These are phyloP conservation scores for Colletotrichum gloeosporioides DNA, from an alignment of 2,329 filamentous ascomycete species.

Conservation along the genomic window DNA sequence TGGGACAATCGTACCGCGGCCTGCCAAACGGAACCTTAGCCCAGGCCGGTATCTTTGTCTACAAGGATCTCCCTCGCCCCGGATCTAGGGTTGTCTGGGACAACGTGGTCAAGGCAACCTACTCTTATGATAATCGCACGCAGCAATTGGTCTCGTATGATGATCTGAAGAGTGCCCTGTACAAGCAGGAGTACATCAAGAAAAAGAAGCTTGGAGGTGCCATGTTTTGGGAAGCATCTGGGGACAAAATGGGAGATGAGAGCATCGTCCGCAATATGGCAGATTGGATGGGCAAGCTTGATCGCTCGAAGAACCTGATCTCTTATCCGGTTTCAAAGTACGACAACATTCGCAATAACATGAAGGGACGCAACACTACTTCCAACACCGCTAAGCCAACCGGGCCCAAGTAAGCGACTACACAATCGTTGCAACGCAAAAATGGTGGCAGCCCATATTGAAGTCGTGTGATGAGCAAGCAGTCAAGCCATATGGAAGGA, in stretches of 20 bases:
- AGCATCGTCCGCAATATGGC: constrained; percentile 9
- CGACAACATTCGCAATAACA: constrained; percentile 2
- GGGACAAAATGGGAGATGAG: constrained; percentile 63
- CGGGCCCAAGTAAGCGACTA: not conserved
- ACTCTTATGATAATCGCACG: constrained; percentile 68
- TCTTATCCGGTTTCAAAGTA: constrained; percentile 8
- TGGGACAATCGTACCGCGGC: constrained; percentile 69
- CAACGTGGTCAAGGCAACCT: constrained; percentile 66
- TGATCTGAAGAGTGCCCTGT: constrained; percentile 61
- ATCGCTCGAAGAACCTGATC: not conserved
- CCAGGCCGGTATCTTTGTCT: constrained; percentile 76
- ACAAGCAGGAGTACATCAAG: constrained; percentile 72
- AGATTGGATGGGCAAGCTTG: not conserved
- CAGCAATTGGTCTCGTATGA: constrained; percentile 76
- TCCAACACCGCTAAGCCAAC: not conserved
- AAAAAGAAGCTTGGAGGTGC: constrained; percentile 69
- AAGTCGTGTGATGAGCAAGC: not conserved
- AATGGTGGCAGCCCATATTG: not conserved
- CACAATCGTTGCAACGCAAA: not conserved
- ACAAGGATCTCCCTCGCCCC: constrained; percentile 73
- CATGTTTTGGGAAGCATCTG: constrained; percentile 87
- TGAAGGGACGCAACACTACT: not conserved
- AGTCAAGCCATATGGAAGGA: not conserved
- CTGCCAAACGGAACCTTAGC: constrained; percentile 72
- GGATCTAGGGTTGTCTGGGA: constrained; percentile 66